Evolutionary conservation across 495 filamentous ascomycete genomes (phyloP), one percentile per base, ranked within the genome.

Genomic region (Penicillium riverlandense): DNA sequence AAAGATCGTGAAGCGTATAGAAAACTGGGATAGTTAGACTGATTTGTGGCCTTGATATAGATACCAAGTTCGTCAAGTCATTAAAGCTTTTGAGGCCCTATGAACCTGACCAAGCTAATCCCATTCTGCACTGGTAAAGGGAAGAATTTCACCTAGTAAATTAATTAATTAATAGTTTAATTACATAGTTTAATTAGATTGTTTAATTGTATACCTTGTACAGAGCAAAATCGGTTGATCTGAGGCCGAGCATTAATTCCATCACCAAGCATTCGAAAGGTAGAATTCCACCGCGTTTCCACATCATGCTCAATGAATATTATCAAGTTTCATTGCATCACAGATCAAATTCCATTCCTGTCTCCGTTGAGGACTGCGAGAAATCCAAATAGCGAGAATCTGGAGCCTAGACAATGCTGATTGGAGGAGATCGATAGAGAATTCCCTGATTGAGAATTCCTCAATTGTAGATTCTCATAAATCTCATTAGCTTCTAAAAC

Each of bases 381-480:
- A 27, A 37, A 48, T 48, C 46, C 46, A 48, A 12, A 48, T n/a
- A 43, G 46, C 30, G 7, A 48, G 40, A 34, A 48, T 37, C n/a
- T 39, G 40, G 16, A 48, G 35, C 32, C 12, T 48, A 32, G 8
- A 14, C 15, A 48, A 16, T 35, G 45, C 45, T 35, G 46, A 49
- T 12, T 43, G 38, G 22, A n/a, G 12, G 30, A 15, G 15, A 16
- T 16, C 11, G 12, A 43, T 13, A 16, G 32, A 35, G 16, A 16
- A 4, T 4, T 16, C 15, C n/a, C n/a, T n/a, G 4, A 16, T 16
- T 16, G 15, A 16, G 15, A 16, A 16, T 16, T 16, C n/a, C n/a
- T n/a, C n/a, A n/a, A n/a, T 16, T 16, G 15, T 16, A 16, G 15
- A 16, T 16, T 16, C 15, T 16, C 15, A 16, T 4, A 16, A 4